Evolutionary conservation across 306 rosid species (phyloP), one percentile per base, ranked within the genome.

Genomic region (Hippophae gyantsensis): DNA sequence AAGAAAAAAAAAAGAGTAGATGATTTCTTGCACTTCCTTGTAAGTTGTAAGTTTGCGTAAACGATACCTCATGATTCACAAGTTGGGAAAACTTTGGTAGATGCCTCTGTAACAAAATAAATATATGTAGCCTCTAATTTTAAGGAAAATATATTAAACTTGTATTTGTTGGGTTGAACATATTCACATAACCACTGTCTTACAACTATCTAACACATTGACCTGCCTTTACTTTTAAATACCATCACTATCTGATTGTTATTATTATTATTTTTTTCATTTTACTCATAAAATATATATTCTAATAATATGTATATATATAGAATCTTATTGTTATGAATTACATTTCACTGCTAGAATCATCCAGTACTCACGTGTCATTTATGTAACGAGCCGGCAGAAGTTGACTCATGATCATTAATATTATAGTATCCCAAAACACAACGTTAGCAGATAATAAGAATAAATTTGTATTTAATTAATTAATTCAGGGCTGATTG

Each of bases 311-410:
- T 18, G 23, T 18, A 18, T 18, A 18, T 18, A 18, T 18, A 18
- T 18, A 18, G 23, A 18, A 18, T 18, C 23, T 18, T 18, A 18
- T 18, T 18, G 23, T 18, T 50, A 42, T 57, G 52, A 54, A 58
- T 54, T 32, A 43, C 50, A 8, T 25, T 7, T 32, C 13, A 13
- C 44, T 13, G 7, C 43, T 32, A 18, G 32, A 10, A 43, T 43
- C 69, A 14, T 23, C 60, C 57, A 65, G 61, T 42, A 43, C 18
- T 56, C 65, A 72, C 64, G 66, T 75, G 84, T 62, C 58, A 13
- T 3, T 42, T 78, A 76, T 76, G 84, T 72, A 62, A 53, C 69
- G 67, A 68, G 64, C 58, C 58, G 65, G 71, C 43, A 23, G 10
- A 10, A 50, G 68, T 63, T 72, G 81, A 68, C 70, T 48, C 54